phyloP scores from a whole-genome alignment of 768 basidiomycete species.

The Leccinum subgranulosum region DNA sequence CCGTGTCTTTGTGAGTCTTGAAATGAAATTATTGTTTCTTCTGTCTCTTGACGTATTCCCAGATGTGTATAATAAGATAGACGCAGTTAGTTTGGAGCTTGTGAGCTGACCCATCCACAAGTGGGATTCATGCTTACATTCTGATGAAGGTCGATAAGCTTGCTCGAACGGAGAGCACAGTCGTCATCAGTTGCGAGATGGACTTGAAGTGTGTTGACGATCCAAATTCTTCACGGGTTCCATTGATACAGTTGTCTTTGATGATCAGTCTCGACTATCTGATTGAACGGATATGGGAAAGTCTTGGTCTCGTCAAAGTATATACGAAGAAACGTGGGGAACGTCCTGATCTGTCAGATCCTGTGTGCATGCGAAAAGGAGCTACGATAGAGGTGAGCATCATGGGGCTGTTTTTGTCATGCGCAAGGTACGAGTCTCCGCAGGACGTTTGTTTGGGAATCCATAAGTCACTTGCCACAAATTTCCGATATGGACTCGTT shows the following conservation, averaged over 20 bases:
- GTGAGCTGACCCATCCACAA: slow-evolving; percentile 10
- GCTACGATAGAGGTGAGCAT: slow-evolving; percentile 81
- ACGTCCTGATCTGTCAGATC: slow-evolving; percentile 88
- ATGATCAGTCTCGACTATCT: slow-evolving; percentile 60
- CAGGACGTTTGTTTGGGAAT: slow-evolving; percentile 91
- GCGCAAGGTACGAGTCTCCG: neutral
- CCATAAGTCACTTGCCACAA: slow-evolving; percentile 82
- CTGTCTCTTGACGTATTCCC: neutral
- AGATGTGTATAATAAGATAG: slow-evolving; percentile 98
- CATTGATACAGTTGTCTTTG: slow-evolving; percentile 5
- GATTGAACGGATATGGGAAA: slow-evolving; percentile 75
- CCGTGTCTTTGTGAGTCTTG: slow-evolving; percentile 77
- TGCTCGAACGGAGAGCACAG: slow-evolving; percentile 74
- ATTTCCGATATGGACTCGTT: slow-evolving; percentile 93
- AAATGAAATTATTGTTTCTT: neutral
- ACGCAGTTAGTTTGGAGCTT: slow-evolving; percentile 79
- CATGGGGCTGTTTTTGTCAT: neutral
- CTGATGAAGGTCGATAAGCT: slow-evolving; percentile 64
- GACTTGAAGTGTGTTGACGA: slow-evolving; percentile 67
- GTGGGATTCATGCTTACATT: neutral
- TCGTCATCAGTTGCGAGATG: slow-evolving; percentile 98
- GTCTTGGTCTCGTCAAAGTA: slow-evolving; percentile 80
- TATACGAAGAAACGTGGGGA: slow-evolving; percentile 98
- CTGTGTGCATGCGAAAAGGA: slow-evolving; percentile 85
- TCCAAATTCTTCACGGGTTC: neutral